A percentile compares a stretch with the other conserved stretches of the same genome.
Evolutionary conservation across 2,329 filamentous ascomycete species (phyloP).

Genomic region (Nemania bipapillata): DNA sequence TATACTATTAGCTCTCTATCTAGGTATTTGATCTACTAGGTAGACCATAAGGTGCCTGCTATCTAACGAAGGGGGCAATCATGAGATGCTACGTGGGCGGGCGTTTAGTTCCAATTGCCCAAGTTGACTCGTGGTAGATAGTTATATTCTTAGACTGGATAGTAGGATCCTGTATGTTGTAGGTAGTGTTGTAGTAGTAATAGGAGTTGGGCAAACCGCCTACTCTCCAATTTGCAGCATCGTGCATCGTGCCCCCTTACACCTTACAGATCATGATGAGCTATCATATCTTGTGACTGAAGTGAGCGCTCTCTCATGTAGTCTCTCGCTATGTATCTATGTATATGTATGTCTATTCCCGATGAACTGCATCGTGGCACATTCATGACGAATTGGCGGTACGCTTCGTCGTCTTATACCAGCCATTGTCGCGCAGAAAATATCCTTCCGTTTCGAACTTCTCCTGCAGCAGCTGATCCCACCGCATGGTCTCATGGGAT

Average conservation of each 20-base stretch:
- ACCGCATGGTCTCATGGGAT: conserved; percentile 32
- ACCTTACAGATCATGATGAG: conserved; percentile 19
- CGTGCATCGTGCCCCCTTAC: conserved; percentile 1
- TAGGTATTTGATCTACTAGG: not conserved
- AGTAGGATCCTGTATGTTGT: too few species aligned
- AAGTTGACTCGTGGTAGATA: not conserved
- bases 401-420: conserved; percentile 38
- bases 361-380: conserved; percentile 41
- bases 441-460: conserved; percentile 45
- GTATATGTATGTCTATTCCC: conserved; percentile 34
- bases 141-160: not conserved
- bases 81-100: not conserved
- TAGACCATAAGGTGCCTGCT: not conserved
- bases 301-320: not conserved
- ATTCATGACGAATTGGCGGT: conserved; percentile 34
- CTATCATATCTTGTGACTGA: not conserved
- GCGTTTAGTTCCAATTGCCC: conserved; percentile 15
- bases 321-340: not conserved
- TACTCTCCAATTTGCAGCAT: conserved; percentile 23
- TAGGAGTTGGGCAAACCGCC: conserved; percentile 21
- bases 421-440: conserved; percentile 41
- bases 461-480: conserved; percentile 47
- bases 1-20: too few species aligned
- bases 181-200: too few species aligned
- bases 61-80: too few species aligned